Percentiles rank a stretch among this genome's conserved stretches.
Evolutionary conservation across 495 filamentous ascomycete species (phyloP).

Genomic region (Chaetomium fimeti): DNA sequence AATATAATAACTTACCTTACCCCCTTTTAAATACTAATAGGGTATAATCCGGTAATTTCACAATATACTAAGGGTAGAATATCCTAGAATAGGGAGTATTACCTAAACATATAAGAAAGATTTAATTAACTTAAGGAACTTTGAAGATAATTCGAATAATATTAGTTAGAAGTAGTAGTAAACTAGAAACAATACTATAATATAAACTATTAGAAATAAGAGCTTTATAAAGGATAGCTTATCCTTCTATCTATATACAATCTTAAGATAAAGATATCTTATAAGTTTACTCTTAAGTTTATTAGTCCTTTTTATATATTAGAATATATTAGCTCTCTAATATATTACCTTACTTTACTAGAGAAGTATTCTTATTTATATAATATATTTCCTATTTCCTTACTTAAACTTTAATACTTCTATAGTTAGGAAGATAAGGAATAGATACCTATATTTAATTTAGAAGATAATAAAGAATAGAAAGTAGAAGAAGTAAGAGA

Average conservation of each 20-base stretch:
- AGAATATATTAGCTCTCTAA: background rate
- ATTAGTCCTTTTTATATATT: slow-evolving; percentile 1
- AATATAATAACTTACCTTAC: too few relatives aligned
- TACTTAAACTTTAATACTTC: background rate
- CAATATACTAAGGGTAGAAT: background rate
- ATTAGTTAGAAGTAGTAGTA: background rate
- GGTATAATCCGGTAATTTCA: background rate
- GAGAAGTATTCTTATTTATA: background rate
- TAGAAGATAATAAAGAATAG: background rate
- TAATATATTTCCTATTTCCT: background rate
- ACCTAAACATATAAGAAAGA: too few relatives aligned
- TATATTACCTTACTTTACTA: background rate
- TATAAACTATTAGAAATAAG: background rate
- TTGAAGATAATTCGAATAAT: background rate
- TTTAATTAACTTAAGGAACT: background rate
- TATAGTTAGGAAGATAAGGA: background rate
- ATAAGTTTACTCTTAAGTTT: background rate
- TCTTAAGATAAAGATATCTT: too few relatives aligned
- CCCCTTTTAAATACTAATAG: too few relatives aligned
- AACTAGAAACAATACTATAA: background rate
- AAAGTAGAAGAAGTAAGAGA: background rate
- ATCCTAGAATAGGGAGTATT: background rate
- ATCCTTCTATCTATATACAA: too few relatives aligned
- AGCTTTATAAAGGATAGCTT: too few relatives aligned
- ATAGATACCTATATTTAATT: background rate